Evolutionary conservation across 257 asterid genomes (phyloP), one percentile per base, ranked within the genome.

Genomic region (Paraleonurus japonicus): DNA sequence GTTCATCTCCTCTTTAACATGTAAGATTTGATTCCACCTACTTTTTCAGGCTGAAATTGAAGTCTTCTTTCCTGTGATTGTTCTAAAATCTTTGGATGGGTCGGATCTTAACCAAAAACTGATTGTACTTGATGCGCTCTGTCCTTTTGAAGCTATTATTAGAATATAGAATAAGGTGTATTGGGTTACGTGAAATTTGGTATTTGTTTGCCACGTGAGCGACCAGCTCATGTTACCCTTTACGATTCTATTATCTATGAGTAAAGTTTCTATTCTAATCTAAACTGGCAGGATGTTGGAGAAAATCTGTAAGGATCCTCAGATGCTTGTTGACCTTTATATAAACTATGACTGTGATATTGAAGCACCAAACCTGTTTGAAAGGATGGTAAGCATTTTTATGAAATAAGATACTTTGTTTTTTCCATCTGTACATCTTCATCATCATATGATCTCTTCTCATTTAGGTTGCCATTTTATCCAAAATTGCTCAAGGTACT

Each of bases 261-360:
- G 50, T 41, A 12, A 43, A 47, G 68, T 62, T 61, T 53, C 17
- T 76, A 11, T 63, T 24, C 61, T 53, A 24, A 66, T 69, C 58
- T 70, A 60, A 79, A 68, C 70, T 84, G 70, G 70, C 92, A 95
- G 99, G 90, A 87, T 87, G 92, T 81, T 95, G 78, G 99, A 95
- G 90, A 95, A 87, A 78, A 85, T 82, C 58, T 87, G 96, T 88
- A 92, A 85, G 86, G 92, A 90, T 79, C 85, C 99, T 71, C 97
- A 95, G 84, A 81, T 87, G 95, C 93, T 92, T 81, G 92, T 95
- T 48, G 98, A 92, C 84, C 85, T 95, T 67, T 95, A 85, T 66
- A 81, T 95, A 81, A 95, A 95, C 80, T 95, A 89, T 80, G 99
- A 95, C 76, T 95, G 99, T 85, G 99, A 89, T 86, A 90, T 78